Conservation (phyloP, 2,329 filamentous ascomycete species). For the Paraconiothyrium sp. region DNA sequence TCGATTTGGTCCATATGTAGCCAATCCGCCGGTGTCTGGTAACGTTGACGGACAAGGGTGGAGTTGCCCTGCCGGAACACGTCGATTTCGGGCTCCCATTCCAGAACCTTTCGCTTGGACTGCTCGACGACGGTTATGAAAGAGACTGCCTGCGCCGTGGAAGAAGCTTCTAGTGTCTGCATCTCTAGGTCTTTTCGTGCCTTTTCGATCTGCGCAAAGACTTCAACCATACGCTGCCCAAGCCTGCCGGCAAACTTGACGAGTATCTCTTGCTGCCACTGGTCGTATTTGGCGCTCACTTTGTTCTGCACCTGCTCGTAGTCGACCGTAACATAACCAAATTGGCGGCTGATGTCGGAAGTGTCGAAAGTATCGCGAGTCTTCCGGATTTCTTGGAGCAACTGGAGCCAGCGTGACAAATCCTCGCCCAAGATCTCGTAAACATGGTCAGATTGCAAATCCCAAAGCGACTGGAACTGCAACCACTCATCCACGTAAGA, state of each 20-base stretch:
- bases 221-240: constrained; percentile 88
- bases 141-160: constrained; percentile 94
- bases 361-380: constrained; percentile 97
- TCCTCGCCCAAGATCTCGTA: constrained; percentile 93
- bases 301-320: constrained; percentile 99
- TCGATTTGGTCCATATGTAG: constrained; percentile 95
- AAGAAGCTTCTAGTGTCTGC: constrained; percentile 91
- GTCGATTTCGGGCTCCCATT: constrained; percentile 95
- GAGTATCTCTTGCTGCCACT: constrained; percentile 98
- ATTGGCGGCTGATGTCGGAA: constrained; percentile 89
- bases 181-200: constrained; percentile 89
- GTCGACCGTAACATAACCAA: constrained; percentile 94
- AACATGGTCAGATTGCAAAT: constrained; percentile 93
- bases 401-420: constrained; percentile 89
- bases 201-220: constrained; percentile 90
- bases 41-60: constrained; percentile 87
- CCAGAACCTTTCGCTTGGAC: constrained; percentile 91
- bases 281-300: constrained; percentile 98
- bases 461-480: constrained; percentile 98
- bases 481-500: constrained; percentile 97
- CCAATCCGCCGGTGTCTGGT: constrained; percentile 94
- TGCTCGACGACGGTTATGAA: constrained; percentile 99
- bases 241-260: constrained; percentile 91
- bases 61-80: constrained; percentile 96
- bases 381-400: constrained; percentile 96